phyloP scores from a whole-genome alignment of 208 protist genomes.

The Wallacemonas collosoma region DNA sequence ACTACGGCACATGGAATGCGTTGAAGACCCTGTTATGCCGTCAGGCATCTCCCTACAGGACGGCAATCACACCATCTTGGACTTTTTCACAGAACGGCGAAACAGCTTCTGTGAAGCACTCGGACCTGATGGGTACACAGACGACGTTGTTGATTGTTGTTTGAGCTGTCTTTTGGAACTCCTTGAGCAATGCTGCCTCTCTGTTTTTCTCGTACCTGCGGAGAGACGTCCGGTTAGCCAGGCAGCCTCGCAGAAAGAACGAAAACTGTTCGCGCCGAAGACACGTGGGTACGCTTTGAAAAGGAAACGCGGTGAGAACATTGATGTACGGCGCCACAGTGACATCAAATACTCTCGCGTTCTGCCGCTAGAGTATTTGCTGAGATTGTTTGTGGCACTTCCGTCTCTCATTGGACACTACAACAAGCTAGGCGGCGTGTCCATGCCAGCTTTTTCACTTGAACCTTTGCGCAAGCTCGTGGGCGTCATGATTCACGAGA shows the following conservation, averaged over 20 bases:
- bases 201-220: slow-evolving; percentile 54
- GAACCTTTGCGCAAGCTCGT: slow-evolving; percentile 71
- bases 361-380: slow-evolving; percentile 77
- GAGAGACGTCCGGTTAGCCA: slow-evolving; percentile 46
- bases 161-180: slow-evolving; percentile 58
- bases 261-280: slow-evolving; percentile 9
- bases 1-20: slow-evolving; percentile 44
- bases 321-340: background rate
- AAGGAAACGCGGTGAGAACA: slow-evolving; percentile 23
- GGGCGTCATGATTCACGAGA: slow-evolving; percentile 45
- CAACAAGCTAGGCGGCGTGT: slow-evolving; percentile 66
- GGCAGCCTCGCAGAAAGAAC: slow-evolving; percentile 34
- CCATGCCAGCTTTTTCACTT: slow-evolving; percentile 57
- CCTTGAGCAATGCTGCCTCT: slow-evolving; percentile 76
- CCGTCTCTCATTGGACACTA: slow-evolving; percentile 82
- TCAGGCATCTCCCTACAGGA: slow-evolving; percentile 43
- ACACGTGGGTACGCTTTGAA: slow-evolving; percentile 16
- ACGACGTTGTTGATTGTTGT: slow-evolving; percentile 47
- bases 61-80: slow-evolving; percentile 36
- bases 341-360: slow-evolving; percentile 51
- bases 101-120: slow-evolving; percentile 25
- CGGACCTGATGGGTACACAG: slow-evolving; percentile 22
- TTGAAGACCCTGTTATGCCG: slow-evolving; percentile 59
- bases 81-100: slow-evolving; percentile 53
- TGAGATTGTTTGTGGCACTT: slow-evolving; percentile 74